phyloP scores from a whole-genome alignment of 345 rosid species.

The Garcia nutans region DNA sequence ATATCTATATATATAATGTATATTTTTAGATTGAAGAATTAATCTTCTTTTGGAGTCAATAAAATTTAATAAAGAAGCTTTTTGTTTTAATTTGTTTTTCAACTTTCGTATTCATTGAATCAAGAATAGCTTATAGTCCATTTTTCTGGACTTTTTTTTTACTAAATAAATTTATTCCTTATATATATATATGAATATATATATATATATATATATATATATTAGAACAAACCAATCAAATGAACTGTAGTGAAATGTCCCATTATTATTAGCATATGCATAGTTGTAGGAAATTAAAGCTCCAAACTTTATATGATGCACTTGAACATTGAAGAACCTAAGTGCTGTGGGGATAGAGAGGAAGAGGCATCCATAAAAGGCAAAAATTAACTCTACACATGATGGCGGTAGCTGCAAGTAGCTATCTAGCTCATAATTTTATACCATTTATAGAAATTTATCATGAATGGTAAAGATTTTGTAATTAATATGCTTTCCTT shows the following conservation, averaged over 20 bases:
- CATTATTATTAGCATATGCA: neutral
- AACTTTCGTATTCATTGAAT: too few relatives aligned
- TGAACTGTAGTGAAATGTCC: neutral
- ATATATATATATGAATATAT: too few relatives aligned
- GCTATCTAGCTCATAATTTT: neutral
- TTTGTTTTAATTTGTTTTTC: too few relatives aligned
- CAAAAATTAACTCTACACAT: constrained; percentile 1
- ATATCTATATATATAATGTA: too few relatives aligned
- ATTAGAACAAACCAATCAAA: neutral
- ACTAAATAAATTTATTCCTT: too few relatives aligned
- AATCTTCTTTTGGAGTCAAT: too few relatives aligned
- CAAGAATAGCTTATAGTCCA: too few relatives aligned
- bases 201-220: too few relatives aligned
- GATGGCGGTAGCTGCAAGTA: neutral
- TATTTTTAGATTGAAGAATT: too few relatives aligned
- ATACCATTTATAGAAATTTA: neutral
- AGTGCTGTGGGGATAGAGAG: neutral
- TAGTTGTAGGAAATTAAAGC: neutral
- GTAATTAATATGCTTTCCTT: neutral
- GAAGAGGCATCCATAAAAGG: neutral
- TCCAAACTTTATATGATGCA: constrained; percentile 3
- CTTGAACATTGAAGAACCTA: neutral
- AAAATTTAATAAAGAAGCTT: too few relatives aligned
- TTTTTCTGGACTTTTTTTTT: too few relatives aligned
- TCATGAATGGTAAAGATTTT: neutral